These are phyloP conservation scores for Venturia asperata DNA, from an alignment of 2,329 filamentous ascomycete species.

Conservation along the genomic window DNA sequence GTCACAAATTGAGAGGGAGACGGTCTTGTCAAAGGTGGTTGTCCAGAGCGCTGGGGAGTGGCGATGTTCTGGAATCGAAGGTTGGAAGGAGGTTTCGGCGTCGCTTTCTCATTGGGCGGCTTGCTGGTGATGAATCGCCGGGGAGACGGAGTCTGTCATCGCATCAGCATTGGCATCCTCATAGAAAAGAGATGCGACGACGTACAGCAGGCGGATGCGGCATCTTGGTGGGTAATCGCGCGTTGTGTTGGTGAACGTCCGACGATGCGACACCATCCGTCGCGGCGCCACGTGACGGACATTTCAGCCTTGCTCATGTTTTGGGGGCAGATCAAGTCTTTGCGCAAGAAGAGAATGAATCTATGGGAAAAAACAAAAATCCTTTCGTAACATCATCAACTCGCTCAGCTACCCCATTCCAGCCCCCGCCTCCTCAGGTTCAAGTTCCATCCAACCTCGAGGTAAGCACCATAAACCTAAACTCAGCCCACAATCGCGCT, in stretches of 20 bases:
- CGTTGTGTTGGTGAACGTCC: not conserved
- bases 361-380: no score
- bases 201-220: not conserved
- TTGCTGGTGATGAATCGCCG: slow-evolving; percentile 15
- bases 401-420: not conserved
- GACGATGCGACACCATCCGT: not conserved
- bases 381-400: no score
- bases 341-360: no score
- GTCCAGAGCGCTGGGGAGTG: not conserved
- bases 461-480: not conserved
- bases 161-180: not conserved
- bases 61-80: slow-evolving; percentile 2
- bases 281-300: not conserved
- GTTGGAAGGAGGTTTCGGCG: slow-evolving; percentile 7
- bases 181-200: not conserved
- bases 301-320: not conserved
- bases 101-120: slow-evolving; percentile 7
- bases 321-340: not conserved
- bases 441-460: no score
- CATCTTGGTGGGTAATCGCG: not conserved
- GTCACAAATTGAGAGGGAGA: not conserved
- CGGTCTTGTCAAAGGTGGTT: not conserved
- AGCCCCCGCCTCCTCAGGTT: not conserved
- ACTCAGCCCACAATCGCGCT: not conserved
- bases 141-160: slow-evolving; percentile 14